Evolutionary conservation across 2,329 filamentous ascomycete species (phyloP), one percentile per base, ranked within the genome.

Genomic region (Trichoderma breve): DNA sequence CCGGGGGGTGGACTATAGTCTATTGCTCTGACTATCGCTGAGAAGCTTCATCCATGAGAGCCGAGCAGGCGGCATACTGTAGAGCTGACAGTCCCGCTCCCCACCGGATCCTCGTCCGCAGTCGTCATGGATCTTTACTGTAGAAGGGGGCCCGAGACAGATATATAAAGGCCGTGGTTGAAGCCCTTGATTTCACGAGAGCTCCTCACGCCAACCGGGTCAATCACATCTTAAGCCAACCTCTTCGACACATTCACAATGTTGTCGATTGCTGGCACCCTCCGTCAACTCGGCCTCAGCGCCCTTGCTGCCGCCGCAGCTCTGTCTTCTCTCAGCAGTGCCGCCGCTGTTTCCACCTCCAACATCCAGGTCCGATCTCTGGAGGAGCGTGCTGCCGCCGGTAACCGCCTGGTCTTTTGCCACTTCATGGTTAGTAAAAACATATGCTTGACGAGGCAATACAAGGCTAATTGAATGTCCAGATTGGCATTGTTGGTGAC

Each of bases 401-500:
- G 55, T 9, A 68, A 74, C 66, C 67, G 72, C 39, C 76, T 84
- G 5, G 83, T 84, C 6, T 84, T 84, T 64, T 82, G 80, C 71
- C 83, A 84, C 74, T 84, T 84, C 74, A 84, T 84, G 81, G 82
- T 81, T 66, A 73, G 76, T 18, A 15, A 26, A 26, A 18, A 0
- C 9, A 14, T 3, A n/a, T 6, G 9, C 3, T 24, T 26, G 8
- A 51, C 43, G 43, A 6, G n/a, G n/a, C 6, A 4, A 24, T 66
- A 6, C 9, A 9, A 39, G 14, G 14, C 61, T 73, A 65, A 70
- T 30, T 30, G 3, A 18, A 18, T 43, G 7, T 14, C 75, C 79
- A 85, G 75, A 84, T 75, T 21, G 84, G 85, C 71, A 84, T 86
- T 39, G 80, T 82, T 26, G 79, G 81, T 55, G 82, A 83, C 60